A percentile compares a stretch with the other conserved stretches of the same genome.
Evolutionary conservation across 2,329 filamentous ascomycete genomes (phyloP).

Genomic region (Ophiostoma sp.): DNA sequence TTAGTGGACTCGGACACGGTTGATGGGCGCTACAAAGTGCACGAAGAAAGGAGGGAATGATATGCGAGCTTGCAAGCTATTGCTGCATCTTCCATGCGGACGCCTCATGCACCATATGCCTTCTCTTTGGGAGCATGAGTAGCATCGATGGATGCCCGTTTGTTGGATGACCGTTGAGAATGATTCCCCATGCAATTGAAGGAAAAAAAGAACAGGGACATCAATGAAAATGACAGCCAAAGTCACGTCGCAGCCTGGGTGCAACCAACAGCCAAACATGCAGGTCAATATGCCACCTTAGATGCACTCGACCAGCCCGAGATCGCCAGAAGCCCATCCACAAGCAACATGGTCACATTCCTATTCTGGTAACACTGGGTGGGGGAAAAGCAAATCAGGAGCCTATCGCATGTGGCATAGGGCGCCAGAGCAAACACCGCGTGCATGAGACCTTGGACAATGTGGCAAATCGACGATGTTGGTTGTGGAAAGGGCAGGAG

Average conservation of each 20-base stretch:
- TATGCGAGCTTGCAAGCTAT: background rate
- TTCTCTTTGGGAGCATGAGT: background rate
- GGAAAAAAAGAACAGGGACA: background rate
- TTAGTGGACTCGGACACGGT: background rate
- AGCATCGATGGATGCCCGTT: background rate
- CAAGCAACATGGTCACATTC: background rate
- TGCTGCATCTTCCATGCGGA: background rate
- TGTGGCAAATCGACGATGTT: background rate
- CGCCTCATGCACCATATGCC: background rate
- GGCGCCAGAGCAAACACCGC: background rate
- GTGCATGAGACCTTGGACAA: background rate
- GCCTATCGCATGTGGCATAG: background rate
- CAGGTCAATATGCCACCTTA: background rate
- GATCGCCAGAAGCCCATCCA: background rate
- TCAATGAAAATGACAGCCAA: background rate
- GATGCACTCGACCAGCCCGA: background rate
- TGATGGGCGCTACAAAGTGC: background rate
- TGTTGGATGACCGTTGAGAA: background rate
- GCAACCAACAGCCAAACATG: background rate
- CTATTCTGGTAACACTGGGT: background rate
- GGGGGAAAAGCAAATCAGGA: background rate
- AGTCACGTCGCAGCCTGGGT: background rate
- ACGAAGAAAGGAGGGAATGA: background rate
- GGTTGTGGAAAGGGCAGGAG: background rate
- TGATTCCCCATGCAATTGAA: background rate